Base-by-base conservation (phyloP, 768 basidiomycete species). In the Leccinellum luteum region DNA sequence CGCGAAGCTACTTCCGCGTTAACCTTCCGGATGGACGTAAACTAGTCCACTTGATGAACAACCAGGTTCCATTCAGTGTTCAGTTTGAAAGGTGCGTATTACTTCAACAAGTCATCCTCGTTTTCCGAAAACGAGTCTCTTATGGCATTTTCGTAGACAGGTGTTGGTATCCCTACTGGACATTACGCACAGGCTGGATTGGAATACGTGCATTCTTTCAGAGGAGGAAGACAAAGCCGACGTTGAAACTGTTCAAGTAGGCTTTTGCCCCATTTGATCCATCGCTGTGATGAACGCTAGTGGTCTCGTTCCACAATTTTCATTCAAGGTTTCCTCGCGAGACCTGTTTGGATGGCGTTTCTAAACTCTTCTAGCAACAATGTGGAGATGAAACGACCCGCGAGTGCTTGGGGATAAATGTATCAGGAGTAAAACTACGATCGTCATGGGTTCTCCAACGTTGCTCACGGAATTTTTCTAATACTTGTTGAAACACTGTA, bases 81-180 rank as follows among this genome's bases (percentile, higher is more conserved):
- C 94, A 98, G 71, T 98, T 98, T 73, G 95, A 94, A 59, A 84
- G 96, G 95, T 96, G 68, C 69, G 41, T 56, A 38, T 31, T 32
- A 47, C 41, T 56, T 3, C 47, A 9, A 19, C n/a, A 15, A 41
- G 19, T 32, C 38, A 23, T 48, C 17, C 28, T 52, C 44, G n/a
- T n/a, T n/a, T n/a, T n/a, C n/a, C n/a, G 35, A 4, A 45, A 25
- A 34, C 30, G 2, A 17, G 8, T 0, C 0, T 41, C 58, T 58
- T 30, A 58, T n/a, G 23, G 52, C 59, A 60, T 64, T 23, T 43
- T 51, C 58, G 50, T 67, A 98, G 96, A 73, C 85, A 89, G 72
- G 92, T 90, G 17, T 69, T 98, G 44, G 91, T 88, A 5, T 78
- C 82, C 34, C 71, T 98, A 17, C 68, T 98, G 54, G 85, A 80